A percentile compares a stretch with the other conserved stretches of the same genome.
phyloP scores from a whole-genome alignment of 768 basidiomycete genomes.

The Boletus reticulatus region DNA sequence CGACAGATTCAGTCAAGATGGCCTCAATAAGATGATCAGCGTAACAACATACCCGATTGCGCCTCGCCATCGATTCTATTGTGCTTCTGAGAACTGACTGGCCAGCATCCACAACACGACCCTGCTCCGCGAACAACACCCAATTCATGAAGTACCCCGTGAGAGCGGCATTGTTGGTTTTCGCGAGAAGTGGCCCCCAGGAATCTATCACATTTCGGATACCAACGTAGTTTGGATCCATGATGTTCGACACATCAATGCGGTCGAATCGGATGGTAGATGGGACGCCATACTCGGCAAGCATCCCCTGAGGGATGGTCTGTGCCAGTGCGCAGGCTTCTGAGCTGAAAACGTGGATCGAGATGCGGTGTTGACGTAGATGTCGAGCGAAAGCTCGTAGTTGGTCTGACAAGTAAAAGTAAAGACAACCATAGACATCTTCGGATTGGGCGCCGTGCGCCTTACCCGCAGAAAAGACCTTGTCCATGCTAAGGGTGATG shows the following conservation, averaged over 20 bases:
- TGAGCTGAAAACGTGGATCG: constrained; percentile 33
- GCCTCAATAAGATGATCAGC: not conserved
- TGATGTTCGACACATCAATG: constrained; percentile 48
- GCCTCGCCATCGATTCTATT: constrained; percentile 12
- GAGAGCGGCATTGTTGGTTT: constrained; percentile 31
- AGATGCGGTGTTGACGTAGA: constrained; percentile 32
- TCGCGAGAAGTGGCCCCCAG: constrained; percentile 41
- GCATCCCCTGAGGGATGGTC: constrained; percentile 26
- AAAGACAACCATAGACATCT: constrained; percentile 51
- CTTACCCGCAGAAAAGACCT: constrained; percentile 39
- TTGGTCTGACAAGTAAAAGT: constrained; percentile 43
- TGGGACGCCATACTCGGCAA: constrained; percentile 20
- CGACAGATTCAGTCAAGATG: not conserved
- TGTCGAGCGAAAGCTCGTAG: constrained; percentile 37
- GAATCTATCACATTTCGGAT: constrained; percentile 29
- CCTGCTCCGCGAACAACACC: constrained; percentile 14
- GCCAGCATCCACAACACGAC: constrained; percentile 6
- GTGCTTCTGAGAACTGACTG: not conserved
- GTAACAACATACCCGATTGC: constrained; percentile 14
- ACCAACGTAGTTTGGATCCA: constrained; percentile 43
- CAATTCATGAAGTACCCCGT: constrained; percentile 52
- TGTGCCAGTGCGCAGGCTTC: constrained; percentile 43
- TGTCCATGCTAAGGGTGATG: constrained; percentile 32
- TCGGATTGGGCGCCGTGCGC: constrained; percentile 38
- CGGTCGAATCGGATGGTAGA: constrained; percentile 39